Base-by-base conservation (phyloP, 2,329 filamentous ascomycete species). In the Aspergillus pseudoterreus region DNA sequence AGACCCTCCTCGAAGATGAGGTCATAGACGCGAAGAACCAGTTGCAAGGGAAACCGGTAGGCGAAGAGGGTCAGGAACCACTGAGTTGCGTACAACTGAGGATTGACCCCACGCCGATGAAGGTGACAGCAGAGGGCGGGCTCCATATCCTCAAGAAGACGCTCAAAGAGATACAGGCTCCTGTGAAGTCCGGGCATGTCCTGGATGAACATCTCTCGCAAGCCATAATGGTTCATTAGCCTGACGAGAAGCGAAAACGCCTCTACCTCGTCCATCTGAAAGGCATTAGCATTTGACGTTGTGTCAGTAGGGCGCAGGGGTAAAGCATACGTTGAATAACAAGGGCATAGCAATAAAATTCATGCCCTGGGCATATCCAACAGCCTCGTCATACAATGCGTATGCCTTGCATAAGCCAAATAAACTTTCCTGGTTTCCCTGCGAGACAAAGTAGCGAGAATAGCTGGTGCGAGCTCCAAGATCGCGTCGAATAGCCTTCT, bases 41-140 rank as follows among this genome's bases (percentile, higher is more conserved):
- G 83, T 67, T 99, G 94, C 6, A 99, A 80, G 8, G 94, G 94
- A 71, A 99, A 99, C 39, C 95, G 88, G 71, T 99, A 99, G 30
- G 92, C 91, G 67, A 99, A 99, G n/a, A 99, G 80, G 0, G 94
- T 99, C 45, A 99, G 81, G 73, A 99, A 99, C 94, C 94, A 99
- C 71, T 99, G 94, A 0, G 94, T 99, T 42, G 94, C 94, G 68
- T 99, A 99, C 8, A 99, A 80, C 66, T 96, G 90, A 1, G 94
- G 88, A 8, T 88, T 88, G 49, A 99, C 94, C 58, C 90, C 86
- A 50, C 88, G 84, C 52, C 94, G 86, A 64, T 89, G 88, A 50
- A 99, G 82, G 71, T 99, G 94, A 68, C 92, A 96, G 73, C 95
- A 96, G 6, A 99, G 77, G 2, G 92, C 92, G 2, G 95, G 94